Conservation (phyloP, 2,329 filamentous ascomycete species). For the Chrysosporium queenslandicum region DNA sequence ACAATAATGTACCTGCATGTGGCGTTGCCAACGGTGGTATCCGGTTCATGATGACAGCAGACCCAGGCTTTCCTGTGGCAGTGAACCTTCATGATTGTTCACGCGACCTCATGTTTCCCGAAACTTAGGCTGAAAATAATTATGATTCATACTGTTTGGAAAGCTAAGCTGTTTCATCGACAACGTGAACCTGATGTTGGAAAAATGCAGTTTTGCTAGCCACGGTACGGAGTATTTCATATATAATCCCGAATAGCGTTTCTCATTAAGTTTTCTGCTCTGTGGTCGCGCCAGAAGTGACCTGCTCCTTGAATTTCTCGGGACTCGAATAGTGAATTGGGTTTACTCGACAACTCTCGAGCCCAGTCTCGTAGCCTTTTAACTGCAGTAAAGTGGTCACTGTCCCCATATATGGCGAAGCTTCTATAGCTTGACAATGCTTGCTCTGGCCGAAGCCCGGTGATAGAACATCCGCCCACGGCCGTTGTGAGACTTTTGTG, state of each 20-base stretch:
- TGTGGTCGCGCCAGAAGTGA: conserved; percentile 54
- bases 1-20: neutral
- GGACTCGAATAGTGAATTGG: conserved; percentile 40
- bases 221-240: conserved; percentile 9
- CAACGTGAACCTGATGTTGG: too few relatives aligned
- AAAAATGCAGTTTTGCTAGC: too few relatives aligned
- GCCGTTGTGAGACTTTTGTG: conserved; percentile 19
- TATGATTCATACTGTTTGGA: neutral
- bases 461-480: conserved; percentile 24
- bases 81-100: conserved; percentile 1
- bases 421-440: conserved; percentile 48
- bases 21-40: neutral
- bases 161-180: too few relatives aligned
- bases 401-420: conserved; percentile 62
- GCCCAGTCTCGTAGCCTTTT: conserved; percentile 59
- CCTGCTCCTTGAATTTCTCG: conserved; percentile 46
- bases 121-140: neutral
- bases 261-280: conserved; percentile 37
- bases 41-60: conserved; percentile 3
- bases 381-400: conserved; percentile 61
- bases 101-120: neutral
- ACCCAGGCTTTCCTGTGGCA: neutral
- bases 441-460: conserved; percentile 43
- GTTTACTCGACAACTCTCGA: conserved; percentile 39
- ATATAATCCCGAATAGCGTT: conserved; percentile 35